Base-by-base conservation (phyloP, 1,284 basidiomycete species). In the Uromyces viciae-fabae region DNA sequence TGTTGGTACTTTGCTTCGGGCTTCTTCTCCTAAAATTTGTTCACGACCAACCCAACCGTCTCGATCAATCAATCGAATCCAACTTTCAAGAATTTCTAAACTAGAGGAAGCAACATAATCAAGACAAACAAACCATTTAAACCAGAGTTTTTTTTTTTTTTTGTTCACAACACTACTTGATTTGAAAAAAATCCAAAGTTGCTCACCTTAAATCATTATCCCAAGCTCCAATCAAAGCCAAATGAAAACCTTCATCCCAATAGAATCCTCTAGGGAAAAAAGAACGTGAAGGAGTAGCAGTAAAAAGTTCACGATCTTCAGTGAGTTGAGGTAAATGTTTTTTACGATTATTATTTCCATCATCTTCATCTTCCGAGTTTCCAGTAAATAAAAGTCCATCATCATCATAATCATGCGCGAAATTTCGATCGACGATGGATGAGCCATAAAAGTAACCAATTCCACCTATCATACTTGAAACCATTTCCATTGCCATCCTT, bases 231-330 rank as follows among this genome's bases (percentile, higher is more conserved):
- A 98, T 93, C 83, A 95, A 91, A 56, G 94, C 87, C 42, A 97
- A 87, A 86, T 98, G 95, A 88, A 98, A 98, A 1, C 95, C 95
- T 87, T 98, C 95, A 85, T 98, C 95, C 94, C 95, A 98, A 86
- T 98, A 98, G 86, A 98, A 98, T 31, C 95, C 95, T 85, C 95
- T 89, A 1, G 95, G 95, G 88, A 98, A 98, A 88, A 97, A 95
- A 83, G 93, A 94, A 69, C 95, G 89, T 85, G 94, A 95, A 0
- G 95, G 95, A 0, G 95, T 98, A 0, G 93, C 95, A 7, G 95
- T 95, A 82, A 96, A 87, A n/a, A 98, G 87, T 38, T 90, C 90
- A 80, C 88, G 90, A 9, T 92, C 91, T 66, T 92, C 91, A 7
- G 92, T 93, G 81, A 93, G 84, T 74, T 88, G 89, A 4, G 93